Evolutionary conservation across 1,284 basidiomycete species (phyloP), one percentile per base, ranked within the genome.

Genomic region (Cutaneotrichosporon sp.): DNA sequence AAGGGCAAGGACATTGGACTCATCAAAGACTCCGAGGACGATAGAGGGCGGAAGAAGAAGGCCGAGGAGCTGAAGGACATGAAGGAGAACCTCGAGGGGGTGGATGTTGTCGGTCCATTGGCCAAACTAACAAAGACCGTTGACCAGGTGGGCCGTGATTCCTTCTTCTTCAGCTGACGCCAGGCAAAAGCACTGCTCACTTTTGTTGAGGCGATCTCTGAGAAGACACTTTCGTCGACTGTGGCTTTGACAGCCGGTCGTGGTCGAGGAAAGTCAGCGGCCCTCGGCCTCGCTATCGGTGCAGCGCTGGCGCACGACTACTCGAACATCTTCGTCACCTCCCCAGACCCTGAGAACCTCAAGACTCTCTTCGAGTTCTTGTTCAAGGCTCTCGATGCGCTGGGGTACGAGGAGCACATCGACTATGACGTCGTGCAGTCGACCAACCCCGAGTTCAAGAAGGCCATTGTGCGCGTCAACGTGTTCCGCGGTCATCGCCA

Each of bases 341-440:
- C 89, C 67, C 96, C 96, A 1, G 91, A 87, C 68, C 96, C 96
- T 1, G 94, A 97, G 75, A 99, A 99, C 75, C 78, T 99, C 76
- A 92, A 88, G 77, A 98, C 94, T 0, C 73, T 97, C n/a, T 99
- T 97, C 70, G 91, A 97, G 61, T 98, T 99, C 69, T 82, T 97
- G 39, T 96, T 97, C 81, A 97, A 97, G 74, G 96, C 94, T 0
- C 80, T 99, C 75, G 92, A 97, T 67, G 88, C 83, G 3, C 77
- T 98, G 11, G 92, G 91, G 1, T 99, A 96, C 72, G 92, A 98
- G 72, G 96, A 98, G 72, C 93, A 97, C 74, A 80, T 96, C 42
- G 96, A 98, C 69, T 98, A 97, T 65, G 93, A 97, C 64, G 88
- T 98, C 52, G 84, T 89, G 42, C 88, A 96, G 72, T 92, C 89